Evolutionary conservation across 768 basidiomycete genomes (phyloP).

Genomic region (Leccinum imitatum): DNA sequence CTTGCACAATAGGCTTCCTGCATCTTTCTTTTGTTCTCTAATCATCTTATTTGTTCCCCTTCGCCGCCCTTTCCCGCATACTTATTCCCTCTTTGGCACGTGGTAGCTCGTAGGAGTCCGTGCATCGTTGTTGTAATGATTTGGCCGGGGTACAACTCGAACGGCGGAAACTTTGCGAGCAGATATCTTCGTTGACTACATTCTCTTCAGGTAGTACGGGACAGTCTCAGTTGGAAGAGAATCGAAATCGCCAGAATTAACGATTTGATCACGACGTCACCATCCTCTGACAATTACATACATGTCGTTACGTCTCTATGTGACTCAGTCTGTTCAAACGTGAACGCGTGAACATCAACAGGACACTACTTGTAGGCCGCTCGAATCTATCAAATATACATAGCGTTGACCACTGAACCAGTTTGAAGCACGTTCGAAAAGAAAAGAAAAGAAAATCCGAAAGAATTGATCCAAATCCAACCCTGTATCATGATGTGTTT

Average conservation of each 20-base stretch:
- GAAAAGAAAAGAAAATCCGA: neutral
- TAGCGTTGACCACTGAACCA: neutral
- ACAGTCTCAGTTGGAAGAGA: neutral
- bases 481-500: neutral
- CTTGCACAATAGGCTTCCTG: neutral
- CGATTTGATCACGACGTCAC: neutral
- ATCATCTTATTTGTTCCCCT: neutral
- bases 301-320: neutral
- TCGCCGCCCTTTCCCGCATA: constrained; percentile 6
- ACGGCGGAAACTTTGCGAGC: neutral
- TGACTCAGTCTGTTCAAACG: neutral
- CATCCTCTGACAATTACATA: neutral
- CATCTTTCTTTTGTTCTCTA: constrained; percentile 2
- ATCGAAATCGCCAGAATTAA: neutral
- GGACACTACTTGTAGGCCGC: neutral
- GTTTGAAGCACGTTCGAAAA: neutral
- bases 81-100: neutral
- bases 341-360: neutral
- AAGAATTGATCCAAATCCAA: neutral
- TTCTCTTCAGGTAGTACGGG: neutral
- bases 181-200: neutral
- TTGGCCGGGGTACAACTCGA: neutral
- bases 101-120: neutral
- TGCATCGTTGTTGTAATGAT: constrained; percentile 7
- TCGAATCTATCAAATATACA: neutral